Evolutionary conservation across 1,139 yeast species (phyloP), one percentile per base, ranked within the genome.

Genomic region (Pichia norvegensis): DNA sequence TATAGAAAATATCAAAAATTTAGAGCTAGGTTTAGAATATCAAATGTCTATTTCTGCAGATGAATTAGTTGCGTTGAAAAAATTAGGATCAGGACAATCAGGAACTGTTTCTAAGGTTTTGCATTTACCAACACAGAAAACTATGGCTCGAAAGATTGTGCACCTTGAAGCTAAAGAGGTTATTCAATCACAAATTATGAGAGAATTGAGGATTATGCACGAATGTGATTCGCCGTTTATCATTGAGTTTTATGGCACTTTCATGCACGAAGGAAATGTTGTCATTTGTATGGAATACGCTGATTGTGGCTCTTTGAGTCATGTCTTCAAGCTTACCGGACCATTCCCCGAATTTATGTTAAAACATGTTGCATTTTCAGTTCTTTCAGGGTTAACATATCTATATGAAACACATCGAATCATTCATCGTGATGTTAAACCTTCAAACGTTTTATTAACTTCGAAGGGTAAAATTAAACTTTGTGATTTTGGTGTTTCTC

Each of bases 251-350:
- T 90, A 81, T 63, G 97, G 97, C 5, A 95, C 96, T 0, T 85
- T 81, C 60, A 73, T 83, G 41, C 73, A 76, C 52, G 79, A 75
- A 55, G 78, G 77, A 53, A 81, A 78, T 56, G 85, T 85, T 33
- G 84, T 87, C 19, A 84, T 92, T 52, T 83, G 95, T 64, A 87
- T 90, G 95, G 97, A 92, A 63, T 90, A 86, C 64, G 85, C 92
- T 78, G 95, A 92, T 65, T 85, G 96, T 64, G 94, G 96, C 0
- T 87, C 97, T 0, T 70, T 92, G 43, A 97, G 90, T 63, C 79
- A 85, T 52, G 83, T 90, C 29, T 67, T 81, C 51, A 72, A 69
- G 53, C 55, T 64, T 33, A 59, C 66, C 66, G 84, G 68, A 46
- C 85, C 72, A 57, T 74, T 82, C 40, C 86, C 88, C 3, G 81